Base-by-base conservation (phyloP, 495 filamentous ascomycete genomes). In the Platismatia glauca region DNA sequence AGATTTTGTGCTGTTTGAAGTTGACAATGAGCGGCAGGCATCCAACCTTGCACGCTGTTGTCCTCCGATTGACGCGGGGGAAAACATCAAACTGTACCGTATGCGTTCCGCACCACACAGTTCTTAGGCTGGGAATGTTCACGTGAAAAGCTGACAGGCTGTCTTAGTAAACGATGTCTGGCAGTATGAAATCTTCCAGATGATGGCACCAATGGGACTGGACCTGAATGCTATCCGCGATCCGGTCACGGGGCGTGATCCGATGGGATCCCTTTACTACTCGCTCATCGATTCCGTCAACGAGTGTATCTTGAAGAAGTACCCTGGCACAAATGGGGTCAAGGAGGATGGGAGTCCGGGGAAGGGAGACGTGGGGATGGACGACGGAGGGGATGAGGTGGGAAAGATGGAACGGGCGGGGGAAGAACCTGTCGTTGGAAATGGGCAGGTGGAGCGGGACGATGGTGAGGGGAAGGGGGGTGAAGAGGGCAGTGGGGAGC, bases 301-400 rank as follows among this genome's bases (percentile, higher is more conserved):
- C 7, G 20, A 44, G 7, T 8, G 6, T 6, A 44, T n/a, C 41
- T 44, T 44, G 20, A 44, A 44, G 41, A n/a, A 44, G 7, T 3
- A 22, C 2, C 0, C n/a, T 2, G 20, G 0, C 20, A 20, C 0
- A 5, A 39, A 44, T n/a, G 18, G 20, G 41, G 5, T 0, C 0
- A 6, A 44, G 18, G 41, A 22, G 7, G 41, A 44, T 44, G 41
- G 8, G 41, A 44, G n/a, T 20, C 41, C n/a, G 20, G 41, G 20
- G 3, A 20, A 4, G 0, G 41, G 20, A 8, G 20, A 44, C 1
- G 18, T 44, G 41, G 20, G 0, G 20, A n/a, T n/a, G 20, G 20
- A 44, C 2, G 41, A 44, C 7, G 20, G 9, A 44, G 41, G 15
- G 38, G 38, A 39, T 6, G 38, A 39, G 38, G 13, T 1, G 15